Evolutionary conservation across 2,329 filamentous ascomycete genomes (phyloP).

Genomic region (Lasiodiplodia sp.): DNA sequence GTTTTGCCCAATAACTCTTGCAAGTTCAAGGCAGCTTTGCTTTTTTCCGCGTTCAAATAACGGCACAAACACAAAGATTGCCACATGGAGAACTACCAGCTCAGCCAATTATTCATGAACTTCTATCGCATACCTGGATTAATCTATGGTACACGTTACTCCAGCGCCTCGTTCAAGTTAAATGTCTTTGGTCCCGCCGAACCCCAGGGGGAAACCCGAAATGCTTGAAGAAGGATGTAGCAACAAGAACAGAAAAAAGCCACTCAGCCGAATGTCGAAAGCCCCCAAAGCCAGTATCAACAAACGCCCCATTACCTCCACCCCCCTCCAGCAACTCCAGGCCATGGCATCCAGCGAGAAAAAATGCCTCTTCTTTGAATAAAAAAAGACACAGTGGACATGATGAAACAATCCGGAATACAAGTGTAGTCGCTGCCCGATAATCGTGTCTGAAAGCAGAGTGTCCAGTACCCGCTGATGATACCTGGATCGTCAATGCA

Average conservation of each 20-base stretch:
- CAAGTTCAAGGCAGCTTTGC: background rate
- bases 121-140: constrained; percentile 17
- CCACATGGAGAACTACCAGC: background rate
- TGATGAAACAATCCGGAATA: background rate
- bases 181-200: background rate
- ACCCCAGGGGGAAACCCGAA: constrained; percentile 10
- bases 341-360: constrained; percentile 10
- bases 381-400: constrained; percentile 1
- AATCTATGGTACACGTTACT: constrained; percentile 26
- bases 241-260: background rate
- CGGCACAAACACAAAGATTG: background rate
- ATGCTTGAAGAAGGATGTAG: constrained; percentile 17
- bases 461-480: background rate
- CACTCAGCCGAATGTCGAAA: background rate
- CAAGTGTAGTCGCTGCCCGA: background rate
- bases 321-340: constrained; percentile 12
- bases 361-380: background rate
- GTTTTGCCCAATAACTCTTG: background rate
- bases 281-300: constrained; percentile 7
- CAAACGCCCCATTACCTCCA: constrained; percentile 15
- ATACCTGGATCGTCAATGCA: background rate
- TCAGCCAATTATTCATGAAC: background rate
- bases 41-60: background rate
- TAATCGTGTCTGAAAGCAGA: background rate
- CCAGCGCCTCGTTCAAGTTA: constrained; percentile 4